phyloP scores from a whole-genome alignment of 2,329 filamentous ascomycete species.

The Cladosporium phlei region DNA sequence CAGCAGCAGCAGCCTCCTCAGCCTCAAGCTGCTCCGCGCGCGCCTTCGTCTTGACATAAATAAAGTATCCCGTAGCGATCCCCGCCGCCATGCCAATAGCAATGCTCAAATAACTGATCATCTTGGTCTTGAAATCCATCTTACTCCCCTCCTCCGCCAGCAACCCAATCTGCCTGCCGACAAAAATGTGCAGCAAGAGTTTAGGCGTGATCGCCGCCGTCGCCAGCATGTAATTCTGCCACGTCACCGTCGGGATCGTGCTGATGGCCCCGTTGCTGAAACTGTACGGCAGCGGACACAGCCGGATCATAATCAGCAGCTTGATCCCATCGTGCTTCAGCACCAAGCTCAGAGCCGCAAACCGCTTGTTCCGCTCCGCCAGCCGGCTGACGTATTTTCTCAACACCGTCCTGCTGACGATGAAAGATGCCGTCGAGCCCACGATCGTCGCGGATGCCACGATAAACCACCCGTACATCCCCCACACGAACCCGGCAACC shows the following conservation, averaged over 20 bases:
- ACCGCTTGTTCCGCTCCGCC: constrained; percentile 77
- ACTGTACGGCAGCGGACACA: constrained; percentile 89
- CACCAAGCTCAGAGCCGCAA: constrained; percentile 81
- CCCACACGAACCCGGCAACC: constrained; percentile 66
- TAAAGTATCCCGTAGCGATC: constrained; percentile 71
- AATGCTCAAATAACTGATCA: constrained; percentile 81
- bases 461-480: constrained; percentile 77
- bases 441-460: constrained; percentile 71
- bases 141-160: constrained; percentile 78
- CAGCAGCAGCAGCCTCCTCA: constrained; percentile 38
- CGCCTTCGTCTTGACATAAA: constrained; percentile 62
- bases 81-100: constrained; percentile 66
- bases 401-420: constrained; percentile 74
- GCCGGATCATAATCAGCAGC: constrained; percentile 82
- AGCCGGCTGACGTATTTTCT: constrained; percentile 73
- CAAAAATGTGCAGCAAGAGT: constrained; percentile 85
- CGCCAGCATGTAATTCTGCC: constrained; percentile 69
- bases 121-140: constrained; percentile 74
- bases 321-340: constrained; percentile 86
- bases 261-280: constrained; percentile 91
- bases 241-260: constrained; percentile 83
- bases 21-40: constrained; percentile 47
- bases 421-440: constrained; percentile 74
- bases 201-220: constrained; percentile 82
- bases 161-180: constrained; percentile 75